Evolutionary conservation across 345 rosid genomes (phyloP).

Genomic region (Dimocarpus longan): DNA sequence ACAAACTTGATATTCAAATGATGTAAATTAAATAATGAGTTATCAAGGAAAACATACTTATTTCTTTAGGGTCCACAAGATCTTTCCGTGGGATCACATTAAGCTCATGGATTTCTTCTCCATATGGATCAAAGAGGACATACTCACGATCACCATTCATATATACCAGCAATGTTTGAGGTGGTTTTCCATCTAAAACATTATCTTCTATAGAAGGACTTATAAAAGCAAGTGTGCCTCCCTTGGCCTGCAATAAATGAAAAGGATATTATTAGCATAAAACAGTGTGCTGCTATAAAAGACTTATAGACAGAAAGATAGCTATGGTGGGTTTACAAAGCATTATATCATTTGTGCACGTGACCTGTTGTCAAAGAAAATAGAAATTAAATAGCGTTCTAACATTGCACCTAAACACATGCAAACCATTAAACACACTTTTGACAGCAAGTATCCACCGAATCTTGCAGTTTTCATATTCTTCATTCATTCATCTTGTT

Average conservation of each 20-base stretch:
- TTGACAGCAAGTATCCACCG: neutral
- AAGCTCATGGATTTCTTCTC: constrained; percentile 54
- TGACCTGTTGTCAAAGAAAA: neutral
- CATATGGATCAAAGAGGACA: constrained; percentile 70
- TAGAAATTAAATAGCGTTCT: neutral
- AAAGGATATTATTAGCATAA: constrained; percentile 17
- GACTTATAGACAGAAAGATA: neutral
- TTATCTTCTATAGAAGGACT: constrained; percentile 24
- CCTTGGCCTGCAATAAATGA: constrained; percentile 58
- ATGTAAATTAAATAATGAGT: neutral
- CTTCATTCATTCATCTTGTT: neutral
- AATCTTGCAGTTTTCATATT: neutral
- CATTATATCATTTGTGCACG: neutral
- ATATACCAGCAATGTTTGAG: constrained; percentile 56
- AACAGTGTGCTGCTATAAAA: neutral
- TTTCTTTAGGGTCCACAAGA: constrained; percentile 43
- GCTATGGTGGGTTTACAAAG: neutral
- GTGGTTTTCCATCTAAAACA: constrained; percentile 40
- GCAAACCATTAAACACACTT: neutral
- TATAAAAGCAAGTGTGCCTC: constrained; percentile 65
- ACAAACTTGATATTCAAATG: neutral
- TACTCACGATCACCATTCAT: constrained; percentile 83
- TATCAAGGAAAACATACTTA: constrained; percentile 36
- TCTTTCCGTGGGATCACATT: constrained; percentile 34
- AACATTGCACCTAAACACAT: neutral